phyloP scores from a whole-genome alignment of 1,284 basidiomycete species.

The Tilletiaria anomala region DNA sequence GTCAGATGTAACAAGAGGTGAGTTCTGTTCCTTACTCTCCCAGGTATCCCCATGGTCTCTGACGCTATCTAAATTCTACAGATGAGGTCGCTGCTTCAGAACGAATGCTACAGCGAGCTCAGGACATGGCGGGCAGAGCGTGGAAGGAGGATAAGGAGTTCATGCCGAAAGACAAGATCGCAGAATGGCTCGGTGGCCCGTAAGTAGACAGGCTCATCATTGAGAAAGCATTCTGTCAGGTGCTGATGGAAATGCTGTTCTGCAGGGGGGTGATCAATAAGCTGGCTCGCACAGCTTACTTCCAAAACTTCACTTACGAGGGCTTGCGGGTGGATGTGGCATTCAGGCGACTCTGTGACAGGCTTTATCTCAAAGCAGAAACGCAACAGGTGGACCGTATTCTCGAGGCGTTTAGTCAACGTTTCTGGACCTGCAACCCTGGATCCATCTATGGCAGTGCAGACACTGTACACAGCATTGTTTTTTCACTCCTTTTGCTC shows the following conservation, averaged over 20 bases:
- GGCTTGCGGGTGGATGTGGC: constrained; percentile 69
- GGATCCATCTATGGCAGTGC: constrained; percentile 57
- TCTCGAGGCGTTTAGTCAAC: constrained; percentile 70
- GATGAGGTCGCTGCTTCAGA: too few species aligned
- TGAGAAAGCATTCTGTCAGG: not conserved
- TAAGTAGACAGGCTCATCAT: constrained; percentile 42
- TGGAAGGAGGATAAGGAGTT: constrained; percentile 78
- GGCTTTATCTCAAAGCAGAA: constrained; percentile 84
- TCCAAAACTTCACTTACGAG: constrained; percentile 77
- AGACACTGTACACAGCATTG: constrained; percentile 81
- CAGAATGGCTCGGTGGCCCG: constrained; percentile 84
- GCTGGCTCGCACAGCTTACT: constrained; percentile 60
- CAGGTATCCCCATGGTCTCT: too few species aligned
- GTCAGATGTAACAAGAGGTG: too few species aligned
- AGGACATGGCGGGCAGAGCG: constrained; percentile 64
- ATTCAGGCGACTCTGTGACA: constrained; percentile 75
- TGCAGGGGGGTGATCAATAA: constrained; percentile 60
- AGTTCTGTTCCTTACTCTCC: too few species aligned
- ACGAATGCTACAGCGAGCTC: too few species aligned
- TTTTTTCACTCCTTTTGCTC: constrained; percentile 80
- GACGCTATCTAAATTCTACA: too few species aligned
- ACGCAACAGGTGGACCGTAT: constrained; percentile 97
- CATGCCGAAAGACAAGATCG: constrained; percentile 74
- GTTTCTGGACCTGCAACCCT: constrained; percentile 84
- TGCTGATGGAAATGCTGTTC: too few species aligned